Evolutionary conservation across 805 yeast genomes (phyloP).

Genomic region (Starmera quercuum): DNA sequence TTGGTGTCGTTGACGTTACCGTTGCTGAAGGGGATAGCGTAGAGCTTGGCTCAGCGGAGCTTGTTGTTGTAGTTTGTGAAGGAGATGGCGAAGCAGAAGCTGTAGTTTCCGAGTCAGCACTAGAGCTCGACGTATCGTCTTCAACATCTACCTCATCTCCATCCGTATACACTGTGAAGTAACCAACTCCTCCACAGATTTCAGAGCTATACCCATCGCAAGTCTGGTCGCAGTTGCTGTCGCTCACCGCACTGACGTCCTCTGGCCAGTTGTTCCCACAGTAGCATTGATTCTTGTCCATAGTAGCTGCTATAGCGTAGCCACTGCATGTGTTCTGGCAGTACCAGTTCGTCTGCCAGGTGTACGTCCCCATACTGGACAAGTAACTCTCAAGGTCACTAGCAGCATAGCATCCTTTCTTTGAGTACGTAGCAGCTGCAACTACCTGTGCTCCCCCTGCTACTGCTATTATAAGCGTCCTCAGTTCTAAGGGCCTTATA

Average conservation of each 20-base stretch:
- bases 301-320: conserved; percentile 40
- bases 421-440: conserved; percentile 10
- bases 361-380: conserved; percentile 36
- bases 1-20: conserved; percentile 9
- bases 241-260: conserved; percentile 18
- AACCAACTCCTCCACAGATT: conserved; percentile 54
- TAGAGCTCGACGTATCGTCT: conserved; percentile 3
- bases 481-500: too few species aligned
- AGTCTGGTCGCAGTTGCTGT: conserved; percentile 29
- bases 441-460: too few species aligned
- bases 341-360: conserved; percentile 51
- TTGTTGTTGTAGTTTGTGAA: conserved; percentile 3
- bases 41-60: conserved; percentile 9
- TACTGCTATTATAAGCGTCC: too few species aligned
- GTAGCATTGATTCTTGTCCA: conserved; percentile 50
- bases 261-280: conserved; percentile 50
- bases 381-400: conserved; percentile 18
- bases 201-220: conserved; percentile 63
- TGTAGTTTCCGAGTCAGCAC: conserved; percentile 7
- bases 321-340: conserved; percentile 48
- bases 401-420: conserved; percentile 28
- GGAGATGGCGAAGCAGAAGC: conserved; percentile 2
- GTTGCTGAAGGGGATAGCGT: conserved; percentile 8
- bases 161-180: conserved; percentile 35
- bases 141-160: conserved; percentile 19